Evolutionary conservation across 371 early-diverging fungal species (phyloP), one percentile per base, ranked within the genome.

Genomic region (Funneliformis caledonium): DNA sequence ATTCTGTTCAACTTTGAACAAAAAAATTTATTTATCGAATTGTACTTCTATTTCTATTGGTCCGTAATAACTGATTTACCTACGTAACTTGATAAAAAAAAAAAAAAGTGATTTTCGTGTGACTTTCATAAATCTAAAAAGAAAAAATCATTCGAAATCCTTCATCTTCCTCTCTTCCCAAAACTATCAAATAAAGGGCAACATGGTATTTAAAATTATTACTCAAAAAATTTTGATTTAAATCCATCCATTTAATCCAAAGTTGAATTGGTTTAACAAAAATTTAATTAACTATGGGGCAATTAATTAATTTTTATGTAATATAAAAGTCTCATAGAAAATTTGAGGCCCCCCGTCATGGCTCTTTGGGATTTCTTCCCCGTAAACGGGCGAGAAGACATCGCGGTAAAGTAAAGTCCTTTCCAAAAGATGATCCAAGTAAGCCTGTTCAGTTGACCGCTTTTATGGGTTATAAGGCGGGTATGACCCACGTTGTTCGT

Each of bases 401-500:
- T 91, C 95, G 96, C 85, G 99, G 98, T 85, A 93, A 96, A 86
- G 94, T 96, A 84, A 97, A 98, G 96, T 94, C 99, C 82, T 99
- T 97, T 95, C 99, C 99, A 87, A 95, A 95, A 92, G 99, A 99
- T 91, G 97, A 98, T 90, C 87, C 93, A 81, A 89, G 90, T 87
- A 95, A 97, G 93, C 93, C 97, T 81, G 97, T 98, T 83, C 99
- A 99, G 92, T 89, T 99, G 88, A 99, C 99, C 78, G 99, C 98
- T 85, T 99, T 98, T 95, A 89, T 99, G 87, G 99, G 95, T 84
- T 99, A 99, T 96, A 99, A 99, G 96, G 99, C 98, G 80, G 99
- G 99, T 88, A 99, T 99, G 99, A 98, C 99, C 87, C 99, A 99
- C 92, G 94, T 99, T 85, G 97, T 99, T 83, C 96, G 99, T 85